phyloP scores from a whole-genome alignment of 495 filamentous ascomycete species.

The Annulohypoxylon stygium region DNA sequence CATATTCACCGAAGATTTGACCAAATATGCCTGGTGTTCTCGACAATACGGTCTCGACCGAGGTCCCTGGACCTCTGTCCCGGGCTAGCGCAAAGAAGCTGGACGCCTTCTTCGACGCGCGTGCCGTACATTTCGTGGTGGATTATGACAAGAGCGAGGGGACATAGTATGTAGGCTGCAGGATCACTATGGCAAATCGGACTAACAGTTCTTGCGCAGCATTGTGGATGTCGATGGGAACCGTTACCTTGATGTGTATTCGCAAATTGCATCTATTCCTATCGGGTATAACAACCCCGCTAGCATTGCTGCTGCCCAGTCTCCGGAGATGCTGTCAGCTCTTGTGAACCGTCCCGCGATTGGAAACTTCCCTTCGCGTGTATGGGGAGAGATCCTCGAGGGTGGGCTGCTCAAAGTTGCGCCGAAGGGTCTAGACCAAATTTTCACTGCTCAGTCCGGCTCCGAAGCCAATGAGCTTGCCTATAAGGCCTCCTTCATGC shows the following conservation, averaged over 20 bases:
- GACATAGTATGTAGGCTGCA: background rate
- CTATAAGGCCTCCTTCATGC: background rate
- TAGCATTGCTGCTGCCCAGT: background rate
- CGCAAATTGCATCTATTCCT: conserved; percentile 10
- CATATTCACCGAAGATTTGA: too few species aligned
- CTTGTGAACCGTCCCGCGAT: conserved; percentile 3
- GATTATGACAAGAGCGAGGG: background rate
- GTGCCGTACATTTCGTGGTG: background rate
- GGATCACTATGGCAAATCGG: background rate
- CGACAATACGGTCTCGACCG: too few species aligned
- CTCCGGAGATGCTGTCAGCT: conserved; percentile 3
- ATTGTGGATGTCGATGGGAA: conserved; percentile 2
- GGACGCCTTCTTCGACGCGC: background rate
- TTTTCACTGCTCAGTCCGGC: conserved; percentile 2
- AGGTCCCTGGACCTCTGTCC: conserved; percentile 4
- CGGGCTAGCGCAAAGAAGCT: background rate
- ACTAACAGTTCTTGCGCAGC: conserved; percentile 7
- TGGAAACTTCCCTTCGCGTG: conserved; percentile 2
- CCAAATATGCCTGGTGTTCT: too few species aligned
- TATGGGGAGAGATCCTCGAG: background rate
- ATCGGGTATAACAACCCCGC: background rate
- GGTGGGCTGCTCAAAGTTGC: background rate
- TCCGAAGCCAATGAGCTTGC: background rate
- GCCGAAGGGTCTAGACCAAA: background rate
- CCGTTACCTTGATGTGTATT: background rate